These are phyloP conservation scores for Talaromyces ruber DNA, from an alignment of 495 filamentous ascomycete species.

Conservation along the genomic window DNA sequence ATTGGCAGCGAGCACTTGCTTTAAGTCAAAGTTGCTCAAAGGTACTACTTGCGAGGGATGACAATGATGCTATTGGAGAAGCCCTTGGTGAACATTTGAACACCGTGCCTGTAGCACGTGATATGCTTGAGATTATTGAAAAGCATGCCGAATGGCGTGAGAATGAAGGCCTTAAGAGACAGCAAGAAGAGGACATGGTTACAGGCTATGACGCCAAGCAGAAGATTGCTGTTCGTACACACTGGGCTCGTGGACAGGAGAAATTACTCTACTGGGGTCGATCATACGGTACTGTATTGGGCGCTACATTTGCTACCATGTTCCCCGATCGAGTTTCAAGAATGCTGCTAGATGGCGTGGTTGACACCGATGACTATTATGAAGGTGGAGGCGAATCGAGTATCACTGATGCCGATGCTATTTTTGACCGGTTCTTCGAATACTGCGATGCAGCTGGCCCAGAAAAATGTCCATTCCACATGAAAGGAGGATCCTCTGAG, in stretches of 20 bases:
- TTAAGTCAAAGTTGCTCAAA: constrained; percentile 30
- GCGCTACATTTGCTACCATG: constrained; percentile 40
- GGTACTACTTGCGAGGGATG: constrained; percentile 14
- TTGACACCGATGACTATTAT: constrained; percentile 31
- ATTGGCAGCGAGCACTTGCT: constrained; percentile 40
- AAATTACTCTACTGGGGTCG: constrained; percentile 50
- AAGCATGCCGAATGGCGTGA: constrained; percentile 38
- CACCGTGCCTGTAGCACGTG: constrained; percentile 36
- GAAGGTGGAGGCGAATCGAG: constrained; percentile 25
- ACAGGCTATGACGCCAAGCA: constrained; percentile 26
- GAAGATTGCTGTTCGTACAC: constrained; percentile 15
- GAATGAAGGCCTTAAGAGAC: constrained; percentile 19
- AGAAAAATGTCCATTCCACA: constrained; percentile 27
- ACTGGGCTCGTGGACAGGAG: constrained; percentile 15
- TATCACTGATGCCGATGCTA: constrained; percentile 29
- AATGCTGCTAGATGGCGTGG: constrained; percentile 37
- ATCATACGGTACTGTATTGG: constrained; percentile 53
- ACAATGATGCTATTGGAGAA: constrained; percentile 11
- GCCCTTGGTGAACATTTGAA: constrained; percentile 39
- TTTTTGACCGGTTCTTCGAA: constrained; percentile 25
- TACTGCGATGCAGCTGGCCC: constrained; percentile 31
- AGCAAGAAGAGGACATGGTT: constrained; percentile 18
- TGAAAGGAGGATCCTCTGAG: constrained; percentile 21
- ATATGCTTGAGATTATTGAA: constrained; percentile 45
- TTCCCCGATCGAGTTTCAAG: constrained; percentile 35